Evolutionary conservation across 352 stramenopile species (phyloP).

Genomic region (Globisporangium acanthophoron): DNA sequence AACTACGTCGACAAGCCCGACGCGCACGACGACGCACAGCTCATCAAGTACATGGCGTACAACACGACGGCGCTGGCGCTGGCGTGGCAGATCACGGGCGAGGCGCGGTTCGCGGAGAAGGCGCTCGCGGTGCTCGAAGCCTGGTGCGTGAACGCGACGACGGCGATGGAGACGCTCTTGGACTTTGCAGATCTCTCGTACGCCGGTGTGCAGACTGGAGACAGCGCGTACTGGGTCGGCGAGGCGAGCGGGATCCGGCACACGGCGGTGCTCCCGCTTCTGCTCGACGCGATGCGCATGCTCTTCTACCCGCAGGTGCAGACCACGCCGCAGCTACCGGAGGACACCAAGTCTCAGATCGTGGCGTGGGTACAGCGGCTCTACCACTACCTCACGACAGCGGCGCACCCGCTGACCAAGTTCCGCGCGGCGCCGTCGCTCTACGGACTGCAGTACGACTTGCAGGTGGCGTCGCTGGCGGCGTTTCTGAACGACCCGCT

Average conservation of each 20-base stretch:
- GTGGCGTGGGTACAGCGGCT: slow-evolving; percentile 21
- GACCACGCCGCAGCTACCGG: not conserved
- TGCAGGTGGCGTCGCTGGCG: slow-evolving; percentile 34
- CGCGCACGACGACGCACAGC: not conserved
- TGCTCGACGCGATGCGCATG: slow-evolving; percentile 34
- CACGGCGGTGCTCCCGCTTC: slow-evolving; percentile 23
- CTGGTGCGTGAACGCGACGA: not conserved
- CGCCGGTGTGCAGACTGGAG: not conserved
- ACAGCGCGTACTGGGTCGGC: not conserved
- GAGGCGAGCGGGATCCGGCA: slow-evolving; percentile 24
- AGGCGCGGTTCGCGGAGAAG: slow-evolving; percentile 27
- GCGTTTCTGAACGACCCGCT: slow-evolving; percentile 41
- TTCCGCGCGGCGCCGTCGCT: slow-evolving; percentile 27
- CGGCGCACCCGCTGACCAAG: slow-evolving; percentile 13
- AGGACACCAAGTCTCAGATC: slow-evolving; percentile 10
- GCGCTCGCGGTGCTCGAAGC: slow-evolving; percentile 15
- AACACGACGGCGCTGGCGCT: slow-evolving; percentile 39
- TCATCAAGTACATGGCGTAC: slow-evolving; percentile 17
- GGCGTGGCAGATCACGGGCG: slow-evolving; percentile 20
- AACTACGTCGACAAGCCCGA: slow-evolving; percentile 8
- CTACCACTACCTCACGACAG: slow-evolving; percentile 17
- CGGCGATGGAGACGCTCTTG: not conserved
- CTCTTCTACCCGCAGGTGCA: slow-evolving; percentile 14
- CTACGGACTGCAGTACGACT: slow-evolving; percentile 39
- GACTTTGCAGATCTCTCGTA: not conserved